Conservation (phyloP, 176 grass and related monocot species). For the Saccharum spontaneum region DNA sequence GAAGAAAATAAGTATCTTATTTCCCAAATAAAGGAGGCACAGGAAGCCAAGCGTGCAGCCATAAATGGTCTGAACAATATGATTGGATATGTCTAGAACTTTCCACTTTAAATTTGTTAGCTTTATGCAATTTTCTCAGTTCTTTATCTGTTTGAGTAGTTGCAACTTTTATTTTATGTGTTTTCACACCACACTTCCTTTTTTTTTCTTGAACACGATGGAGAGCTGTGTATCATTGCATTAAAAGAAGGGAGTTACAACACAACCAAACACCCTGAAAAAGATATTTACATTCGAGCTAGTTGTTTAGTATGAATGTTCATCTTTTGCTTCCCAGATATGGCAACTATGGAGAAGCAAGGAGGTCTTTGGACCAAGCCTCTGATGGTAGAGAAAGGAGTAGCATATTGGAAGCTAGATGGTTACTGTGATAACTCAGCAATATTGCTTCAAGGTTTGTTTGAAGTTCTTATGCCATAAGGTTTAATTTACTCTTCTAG, state of each 20-base stretch:
- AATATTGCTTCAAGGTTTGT: conserved; percentile 52
- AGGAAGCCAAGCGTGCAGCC: conserved; percentile 56
- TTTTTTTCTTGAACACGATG: background rate
- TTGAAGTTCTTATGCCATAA: conserved; percentile 9
- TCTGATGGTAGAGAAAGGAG: conserved; percentile 34
- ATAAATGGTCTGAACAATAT: conserved; percentile 54
- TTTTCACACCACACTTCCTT: conserved; percentile 7
- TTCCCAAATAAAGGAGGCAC: conserved; percentile 65
- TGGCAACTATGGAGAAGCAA: conserved; percentile 43
- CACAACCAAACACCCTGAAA: background rate
- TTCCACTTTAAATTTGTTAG: conserved; percentile 5
- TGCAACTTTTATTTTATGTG: conserved; percentile 9
- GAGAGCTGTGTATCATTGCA: background rate
- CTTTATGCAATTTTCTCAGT: conserved; percentile 25
- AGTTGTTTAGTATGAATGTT: background rate
- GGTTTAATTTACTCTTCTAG: background rate
- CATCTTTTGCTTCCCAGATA: conserved; percentile 13
- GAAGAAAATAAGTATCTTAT: conserved; percentile 62
- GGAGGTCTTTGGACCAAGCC: conserved; percentile 55
- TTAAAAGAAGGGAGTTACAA: background rate
- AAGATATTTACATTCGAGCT: background rate
- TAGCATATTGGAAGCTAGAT: conserved; percentile 46
- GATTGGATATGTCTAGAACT: conserved; percentile 17
- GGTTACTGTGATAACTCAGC: conserved; percentile 29
- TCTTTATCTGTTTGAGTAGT: conserved; percentile 4